Base-by-base conservation (phyloP, 768 basidiomycete species). In the Pholiota molesta region DNA sequence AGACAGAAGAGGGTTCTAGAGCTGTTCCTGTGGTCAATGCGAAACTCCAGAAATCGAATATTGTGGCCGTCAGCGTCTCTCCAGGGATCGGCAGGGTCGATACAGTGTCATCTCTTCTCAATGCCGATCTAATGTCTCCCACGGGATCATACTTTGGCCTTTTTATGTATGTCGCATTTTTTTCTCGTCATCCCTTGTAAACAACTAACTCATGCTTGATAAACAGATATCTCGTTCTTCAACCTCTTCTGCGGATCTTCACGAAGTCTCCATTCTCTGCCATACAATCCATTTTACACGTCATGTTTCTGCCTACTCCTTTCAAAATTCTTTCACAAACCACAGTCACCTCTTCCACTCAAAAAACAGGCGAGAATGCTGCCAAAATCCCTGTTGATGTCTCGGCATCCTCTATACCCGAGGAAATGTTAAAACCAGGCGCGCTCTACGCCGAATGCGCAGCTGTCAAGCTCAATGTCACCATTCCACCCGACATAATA, bases 271-370 rank as follows among this genome's bases (percentile, higher is more conserved):
- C 92, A 1, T 70, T 64, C 2, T 76, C 85, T 8, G 77, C 89
- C 0, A 77, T 91, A n/a, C 92, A 97, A 70, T 83, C 87, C 2
- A 78, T 95, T n/a, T 74, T 95, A 3, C 94, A 94, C 63, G 88
- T 83, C 0, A 82, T 97, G 14, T 95, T 92, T 72, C 81, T 94
- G 16, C 92, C 92, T 0, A 91, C 89, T 3, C 90, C 91, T 2
- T 87, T 91, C 77, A 92, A 91, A 73, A 75, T 81, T 42, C 69
- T 80, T 26, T 68, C 78, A 4, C 74, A 73, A 39, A 63, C 70
- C 1, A 65, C 62, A 2, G 58, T 68, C 4, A 58, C 64, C 4
- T 51, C 66, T 4, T 42, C 61, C 17, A 57, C 45, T 44, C 58
- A 57, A 7, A 39, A 42, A 29, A 16, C 61, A 19, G 63, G 63